A percentile compares a stretch with the other conserved stretches of the same genome.
Conservation (phyloP, 2,329 filamentous ascomycete genomes). For the Dactylellina sp. region DNA sequence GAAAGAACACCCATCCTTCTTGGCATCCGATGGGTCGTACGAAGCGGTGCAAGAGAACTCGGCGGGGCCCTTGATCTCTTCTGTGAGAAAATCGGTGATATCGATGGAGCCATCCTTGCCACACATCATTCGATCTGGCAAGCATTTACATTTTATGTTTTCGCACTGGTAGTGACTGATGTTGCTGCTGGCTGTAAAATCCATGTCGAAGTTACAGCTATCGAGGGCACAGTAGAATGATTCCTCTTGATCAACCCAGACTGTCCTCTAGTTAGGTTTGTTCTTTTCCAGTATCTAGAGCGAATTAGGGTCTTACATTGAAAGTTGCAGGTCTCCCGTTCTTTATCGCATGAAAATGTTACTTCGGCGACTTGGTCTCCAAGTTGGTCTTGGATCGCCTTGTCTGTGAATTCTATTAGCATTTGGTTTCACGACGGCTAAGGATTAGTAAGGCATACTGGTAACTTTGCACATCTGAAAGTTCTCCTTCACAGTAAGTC, state of each 20-base stretch:
- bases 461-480: constrained; percentile 98
- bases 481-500: constrained; percentile 91
- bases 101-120: constrained; percentile 92
- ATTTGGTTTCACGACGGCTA: background rate
- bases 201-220: constrained; percentile 79
- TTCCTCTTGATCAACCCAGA: constrained; percentile 94
- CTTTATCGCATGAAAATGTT: constrained; percentile 88
- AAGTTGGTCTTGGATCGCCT: constrained; percentile 88
- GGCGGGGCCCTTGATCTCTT: constrained; percentile 87
- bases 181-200: constrained; percentile 78
- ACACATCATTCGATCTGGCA: constrained; percentile 91
- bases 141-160: constrained; percentile 85
- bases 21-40: constrained; percentile 66
- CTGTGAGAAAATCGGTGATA: constrained; percentile 85
- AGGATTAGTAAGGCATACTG: constrained; percentile 64
- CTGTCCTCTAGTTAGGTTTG: constrained; percentile 64
- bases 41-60: constrained; percentile 78
- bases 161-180: constrained; percentile 86
- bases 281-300: background rate
- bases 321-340: constrained; percentile 84
- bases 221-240: constrained; percentile 96
- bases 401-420: constrained; percentile 66
- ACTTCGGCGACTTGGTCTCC: constrained; percentile 89
- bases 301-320: constrained; percentile 74
- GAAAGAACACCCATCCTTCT: constrained; percentile 81